Evolutionary conservation across 495 filamentous ascomycete genomes (phyloP).

Genomic region (Penicillium taxi): DNA sequence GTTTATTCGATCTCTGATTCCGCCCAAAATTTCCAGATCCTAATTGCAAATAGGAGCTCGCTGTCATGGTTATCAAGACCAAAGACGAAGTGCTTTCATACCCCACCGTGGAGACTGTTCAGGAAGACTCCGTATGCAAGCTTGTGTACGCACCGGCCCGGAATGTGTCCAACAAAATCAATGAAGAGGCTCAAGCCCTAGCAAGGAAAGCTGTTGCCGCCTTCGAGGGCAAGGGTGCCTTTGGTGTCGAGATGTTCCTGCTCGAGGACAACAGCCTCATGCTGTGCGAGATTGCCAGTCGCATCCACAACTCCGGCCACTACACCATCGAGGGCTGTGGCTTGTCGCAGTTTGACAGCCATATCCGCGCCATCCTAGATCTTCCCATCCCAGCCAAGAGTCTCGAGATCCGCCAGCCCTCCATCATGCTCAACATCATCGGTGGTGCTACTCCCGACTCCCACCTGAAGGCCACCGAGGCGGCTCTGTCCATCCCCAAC

Average conservation of each 20-base stretch:
- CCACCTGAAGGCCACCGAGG: slow-evolving; percentile 58
- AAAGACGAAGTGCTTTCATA: slow-evolving; percentile 71
- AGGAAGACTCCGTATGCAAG: slow-evolving; percentile 94
- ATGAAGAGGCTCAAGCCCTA: slow-evolving; percentile 61
- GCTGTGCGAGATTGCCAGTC: slow-evolving; percentile 90
- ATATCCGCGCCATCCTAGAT: slow-evolving; percentile 79
- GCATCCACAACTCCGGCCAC: slow-evolving; percentile 94
- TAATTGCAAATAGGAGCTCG: slow-evolving; percentile 52
- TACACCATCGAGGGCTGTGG: slow-evolving; percentile 93
- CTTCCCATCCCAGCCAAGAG: slow-evolving; percentile 58
- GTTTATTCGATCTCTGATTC: slow-evolving; percentile 1
- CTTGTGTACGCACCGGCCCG: slow-evolving; percentile 82
- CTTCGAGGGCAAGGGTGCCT: slow-evolving; percentile 84
- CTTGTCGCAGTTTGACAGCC: slow-evolving; percentile 85
- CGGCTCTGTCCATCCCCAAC: slow-evolving; percentile 53
- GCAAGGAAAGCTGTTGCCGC: slow-evolving; percentile 70
- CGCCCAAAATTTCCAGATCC: background rate
- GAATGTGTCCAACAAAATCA: slow-evolving; percentile 52
- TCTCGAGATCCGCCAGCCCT: slow-evolving; percentile 51
- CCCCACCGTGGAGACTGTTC: slow-evolving; percentile 87
- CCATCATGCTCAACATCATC: slow-evolving; percentile 96
- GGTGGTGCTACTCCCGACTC: slow-evolving; percentile 64
- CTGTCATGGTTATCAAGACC: slow-evolving; percentile 92
- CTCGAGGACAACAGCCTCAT: slow-evolving; percentile 66
- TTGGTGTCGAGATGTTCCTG: slow-evolving; percentile 95